These are phyloP conservation scores for Penicillium waksmanii DNA, from an alignment of 495 filamentous ascomycete genomes.

Conservation along the genomic window DNA sequence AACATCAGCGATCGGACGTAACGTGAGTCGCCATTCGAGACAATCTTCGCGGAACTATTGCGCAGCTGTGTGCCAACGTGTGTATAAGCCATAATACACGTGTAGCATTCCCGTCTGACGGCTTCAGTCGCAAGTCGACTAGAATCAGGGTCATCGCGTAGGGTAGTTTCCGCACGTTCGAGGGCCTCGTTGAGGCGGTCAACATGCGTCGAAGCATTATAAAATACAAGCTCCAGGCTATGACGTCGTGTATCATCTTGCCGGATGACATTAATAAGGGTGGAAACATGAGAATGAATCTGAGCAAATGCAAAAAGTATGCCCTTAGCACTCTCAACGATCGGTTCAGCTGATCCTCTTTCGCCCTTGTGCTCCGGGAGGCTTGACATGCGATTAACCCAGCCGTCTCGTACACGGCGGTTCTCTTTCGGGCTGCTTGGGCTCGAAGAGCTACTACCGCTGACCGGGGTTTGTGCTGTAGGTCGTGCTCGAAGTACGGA, in stretches of 20 bases:
- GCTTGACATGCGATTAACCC: constrained; percentile 78
- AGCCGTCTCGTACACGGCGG: constrained; percentile 53
- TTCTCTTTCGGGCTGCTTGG: constrained; percentile 60
- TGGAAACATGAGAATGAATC: constrained; percentile 74
- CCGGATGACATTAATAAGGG: constrained; percentile 70
- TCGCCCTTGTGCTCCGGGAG: constrained; percentile 80
- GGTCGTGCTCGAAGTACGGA: constrained; percentile 68
- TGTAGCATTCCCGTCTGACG: constrained; percentile 68
- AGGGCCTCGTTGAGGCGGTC: constrained; percentile 76
- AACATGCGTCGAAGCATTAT: constrained; percentile 74
- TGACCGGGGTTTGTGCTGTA: constrained; percentile 39
- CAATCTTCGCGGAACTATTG: constrained; percentile 69
- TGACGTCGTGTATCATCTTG: constrained; percentile 69
- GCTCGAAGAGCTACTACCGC: constrained; percentile 57
- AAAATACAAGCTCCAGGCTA: constrained; percentile 76
- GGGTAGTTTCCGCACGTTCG: constrained; percentile 60
- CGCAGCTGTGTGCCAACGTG: constrained; percentile 73
- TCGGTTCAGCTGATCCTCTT: constrained; percentile 58
- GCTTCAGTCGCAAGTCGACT: constrained; percentile 52
- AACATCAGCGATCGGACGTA: constrained; percentile 82
- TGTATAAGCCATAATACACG: constrained; percentile 75
- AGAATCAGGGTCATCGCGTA: constrained; percentile 43
- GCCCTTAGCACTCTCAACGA: constrained; percentile 82
- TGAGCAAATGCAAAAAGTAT: constrained; percentile 85
- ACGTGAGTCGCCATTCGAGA: constrained; percentile 73